A percentile compares a stretch with the other conserved stretches of the same genome.
Conservation (phyloP, 1,139 yeast genomes). For the Geotrichum citri-aurantii region DNA sequence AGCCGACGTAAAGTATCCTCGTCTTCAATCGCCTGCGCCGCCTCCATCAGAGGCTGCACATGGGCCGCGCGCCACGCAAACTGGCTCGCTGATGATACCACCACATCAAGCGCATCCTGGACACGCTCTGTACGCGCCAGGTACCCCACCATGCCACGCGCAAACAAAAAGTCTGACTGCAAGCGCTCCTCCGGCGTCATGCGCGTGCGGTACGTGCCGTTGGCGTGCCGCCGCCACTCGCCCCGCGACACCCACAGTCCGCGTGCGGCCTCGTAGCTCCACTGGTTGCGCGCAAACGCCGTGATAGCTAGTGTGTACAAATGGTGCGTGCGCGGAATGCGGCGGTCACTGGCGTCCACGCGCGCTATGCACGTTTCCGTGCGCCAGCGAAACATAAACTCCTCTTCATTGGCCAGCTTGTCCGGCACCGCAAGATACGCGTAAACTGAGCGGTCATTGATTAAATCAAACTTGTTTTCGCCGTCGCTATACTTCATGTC, state of each 20-base stretch:
- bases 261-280: conserved; percentile 51
- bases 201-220: conserved; percentile 38
- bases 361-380: conserved; percentile 38
- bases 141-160: conserved; percentile 54
- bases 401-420: conserved; percentile 43
- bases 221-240: conserved; percentile 49
- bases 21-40: conserved; percentile 41
- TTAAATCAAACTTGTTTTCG: conserved; percentile 38
- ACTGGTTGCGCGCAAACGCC: conserved; percentile 54
- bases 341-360: conserved; percentile 18
- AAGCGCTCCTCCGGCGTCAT: conserved; percentile 42
- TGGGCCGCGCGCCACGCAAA: conserved; percentile 56
- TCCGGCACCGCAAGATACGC: conserved; percentile 54
- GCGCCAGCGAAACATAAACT: conserved; percentile 49
- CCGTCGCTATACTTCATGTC: conserved; percentile 20
- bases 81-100: conserved; percentile 59
- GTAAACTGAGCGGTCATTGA: conserved; percentile 44
- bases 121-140: conserved; percentile 49
- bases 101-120: conserved; percentile 65
- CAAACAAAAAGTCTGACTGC: conserved; percentile 60
- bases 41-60: conserved; percentile 26
- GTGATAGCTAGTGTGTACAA: conserved; percentile 59
- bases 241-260: conserved; percentile 77
- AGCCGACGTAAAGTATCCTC: conserved; percentile 35
- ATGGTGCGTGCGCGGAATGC: conserved; percentile 45